Conservation (phyloP, 345 rosid species). For the Sisymbrium altissimum region DNA sequence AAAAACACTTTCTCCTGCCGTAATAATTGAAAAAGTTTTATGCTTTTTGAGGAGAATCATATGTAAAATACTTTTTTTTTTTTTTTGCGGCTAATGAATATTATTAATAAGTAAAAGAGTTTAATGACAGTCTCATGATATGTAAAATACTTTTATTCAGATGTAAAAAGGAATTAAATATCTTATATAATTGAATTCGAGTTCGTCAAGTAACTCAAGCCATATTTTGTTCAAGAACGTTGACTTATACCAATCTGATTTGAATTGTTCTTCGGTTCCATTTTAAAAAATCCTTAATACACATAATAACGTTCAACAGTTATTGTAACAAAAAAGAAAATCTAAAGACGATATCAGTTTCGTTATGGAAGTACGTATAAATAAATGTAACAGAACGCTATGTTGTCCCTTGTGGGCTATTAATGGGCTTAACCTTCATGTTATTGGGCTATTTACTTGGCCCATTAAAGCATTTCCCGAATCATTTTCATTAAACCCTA, state of each 20-base stretch:
- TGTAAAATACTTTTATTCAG: background rate
- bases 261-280: background rate
- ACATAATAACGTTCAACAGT: too few species aligned
- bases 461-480: background rate
- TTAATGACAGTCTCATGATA: too few species aligned
- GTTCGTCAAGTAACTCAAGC: background rate
- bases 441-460: background rate
- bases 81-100: too few species aligned
- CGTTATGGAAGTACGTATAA: too few species aligned
- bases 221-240: background rate
- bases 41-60: background rate
- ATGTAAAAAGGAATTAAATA: background rate
- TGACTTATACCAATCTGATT: background rate
- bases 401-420: background rate
- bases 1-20: background rate
- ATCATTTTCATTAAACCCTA: conserved; percentile 35
- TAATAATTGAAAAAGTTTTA: background rate
- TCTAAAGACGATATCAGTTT: too few species aligned
- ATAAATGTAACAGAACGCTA: too few species aligned
- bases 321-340: too few species aligned
- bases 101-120: too few species aligned
- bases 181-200: background rate
- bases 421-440: background rate
- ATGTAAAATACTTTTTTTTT: background rate
- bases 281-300: too few species aligned